These are phyloP conservation scores for Lasiodiplodia sp. DNA, from an alignment of 2,329 filamentous ascomycete genomes.

Conservation along the genomic window DNA sequence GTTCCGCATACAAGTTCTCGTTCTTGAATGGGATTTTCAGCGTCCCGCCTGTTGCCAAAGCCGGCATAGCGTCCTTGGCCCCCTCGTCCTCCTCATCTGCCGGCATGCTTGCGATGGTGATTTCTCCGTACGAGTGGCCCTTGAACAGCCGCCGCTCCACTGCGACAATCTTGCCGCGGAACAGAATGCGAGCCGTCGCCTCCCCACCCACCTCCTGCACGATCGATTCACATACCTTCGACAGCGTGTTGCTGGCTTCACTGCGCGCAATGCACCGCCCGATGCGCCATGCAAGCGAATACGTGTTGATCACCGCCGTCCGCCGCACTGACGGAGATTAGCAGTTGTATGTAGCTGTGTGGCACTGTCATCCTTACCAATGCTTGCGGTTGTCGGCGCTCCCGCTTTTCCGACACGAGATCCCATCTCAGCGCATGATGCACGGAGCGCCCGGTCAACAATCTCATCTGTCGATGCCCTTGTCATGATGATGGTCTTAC, in stretches of 20 bases:
- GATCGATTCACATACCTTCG: conserved; percentile 48
- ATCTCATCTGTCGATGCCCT: conserved; percentile 31
- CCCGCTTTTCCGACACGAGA: conserved; percentile 48
- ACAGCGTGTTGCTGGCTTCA: conserved; percentile 53
- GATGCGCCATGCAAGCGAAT: conserved; percentile 59
- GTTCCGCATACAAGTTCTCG: conserved; percentile 70
- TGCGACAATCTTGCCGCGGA: conserved; percentile 68
- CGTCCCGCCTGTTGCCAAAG: conserved; percentile 44
- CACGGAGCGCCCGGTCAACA: conserved; percentile 33
- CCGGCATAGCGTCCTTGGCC: conserved; percentile 27
- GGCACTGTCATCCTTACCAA: neutral
- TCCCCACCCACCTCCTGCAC: conserved; percentile 53
- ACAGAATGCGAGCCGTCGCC: conserved; percentile 63
- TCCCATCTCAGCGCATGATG: conserved; percentile 28
- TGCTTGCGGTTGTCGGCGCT: conserved; percentile 49
- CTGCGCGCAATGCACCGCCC: conserved; percentile 65
- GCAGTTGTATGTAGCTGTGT: conserved; percentile 28
- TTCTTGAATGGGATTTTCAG: conserved; percentile 77
- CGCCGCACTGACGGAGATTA: conserved; percentile 10
- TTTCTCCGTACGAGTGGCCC: conserved; percentile 67
- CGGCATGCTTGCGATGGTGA: conserved; percentile 55
- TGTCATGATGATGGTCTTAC: conserved; percentile 33
- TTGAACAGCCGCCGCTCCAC: conserved; percentile 64
- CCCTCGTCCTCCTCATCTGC: conserved; percentile 38
- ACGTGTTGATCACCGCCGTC: conserved; percentile 51